Base-by-base conservation (phyloP, 2,329 filamentous ascomycete species). In the Dothideomycetes sp. region DNA sequence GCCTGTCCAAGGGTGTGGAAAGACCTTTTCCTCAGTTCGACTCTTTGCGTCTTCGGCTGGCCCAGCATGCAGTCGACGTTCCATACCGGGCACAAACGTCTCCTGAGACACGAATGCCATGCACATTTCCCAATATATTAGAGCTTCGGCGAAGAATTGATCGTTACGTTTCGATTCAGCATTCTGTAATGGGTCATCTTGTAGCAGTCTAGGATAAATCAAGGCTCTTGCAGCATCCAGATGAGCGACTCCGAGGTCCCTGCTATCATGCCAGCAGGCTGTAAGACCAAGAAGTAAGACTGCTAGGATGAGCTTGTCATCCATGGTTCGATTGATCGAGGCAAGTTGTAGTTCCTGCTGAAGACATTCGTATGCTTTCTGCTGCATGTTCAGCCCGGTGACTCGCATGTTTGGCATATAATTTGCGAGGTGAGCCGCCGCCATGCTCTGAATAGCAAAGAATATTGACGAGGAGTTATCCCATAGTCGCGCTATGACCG, bases 371-470 rank as follows among this genome's bases (percentile, higher is more conserved):
- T 69, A 62, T 29, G 49, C 50, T 40, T 51, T 43, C 5, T 42
- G 42, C 24, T 50, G 45, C 19, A 53, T 48, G 19, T 47, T 43
- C 7, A 44, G 34, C 3, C 51, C 51, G 14, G 49, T 43, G 8
- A 39, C 45, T 24, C 42, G 43, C 41, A 53, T 51, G 9, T 40
- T 38, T 7, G 50, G 49, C 27, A 51, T 45, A 2, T 49, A 43
- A 27, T 52, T 50, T 15, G 46, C 46, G 12, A 53, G 33, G 17
- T 44, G 49, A 17, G 49, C 50, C 2, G 51, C 51, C n/a, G 51
- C 51, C 75, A 79, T 79, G 46, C 75, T 77, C 47, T 78, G 74
- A 34, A 78, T 74, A 2, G 73, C 73, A 34, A 71, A 74, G 49
- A 72, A 75, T 37, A 78, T 72, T 0, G 73, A 72, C 14, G 70